These are phyloP conservation scores for Cytospora schulzeri DNA, from an alignment of 2,329 filamentous ascomycete genomes.

Conservation along the genomic window DNA sequence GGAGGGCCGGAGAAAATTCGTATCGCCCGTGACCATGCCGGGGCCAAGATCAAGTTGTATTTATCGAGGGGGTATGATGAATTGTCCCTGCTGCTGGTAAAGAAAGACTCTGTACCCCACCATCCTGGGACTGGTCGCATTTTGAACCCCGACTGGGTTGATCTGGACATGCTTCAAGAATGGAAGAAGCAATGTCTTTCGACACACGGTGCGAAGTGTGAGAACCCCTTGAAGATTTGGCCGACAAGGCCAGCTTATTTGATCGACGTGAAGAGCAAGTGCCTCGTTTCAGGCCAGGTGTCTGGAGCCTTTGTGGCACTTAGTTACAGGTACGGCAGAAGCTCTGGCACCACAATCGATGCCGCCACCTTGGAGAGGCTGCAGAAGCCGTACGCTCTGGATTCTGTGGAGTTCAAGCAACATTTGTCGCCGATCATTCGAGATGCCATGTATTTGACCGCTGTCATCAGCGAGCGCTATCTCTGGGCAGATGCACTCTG, in stretches of 20 bases:
- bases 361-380: background rate
- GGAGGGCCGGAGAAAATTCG: background rate
- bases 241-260: background rate
- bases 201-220: background rate
- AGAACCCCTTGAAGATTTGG: background rate
- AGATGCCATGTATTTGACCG: conserved; percentile 6
- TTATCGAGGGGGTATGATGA: too few species aligned
- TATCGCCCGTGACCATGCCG: background rate
- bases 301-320: conserved; percentile 1
- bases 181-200: conserved; percentile 5
- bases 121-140: background rate
- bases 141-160: background rate
- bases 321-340: conserved; percentile 7
- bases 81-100: conserved; percentile 1
- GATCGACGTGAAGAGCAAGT: background rate
- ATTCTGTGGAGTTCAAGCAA: conserved; percentile 22
- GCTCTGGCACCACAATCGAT: background rate
- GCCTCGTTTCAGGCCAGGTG: background rate
- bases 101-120: background rate
- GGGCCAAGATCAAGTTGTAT: background rate
- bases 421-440: conserved; percentile 31
- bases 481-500: conserved; percentile 40
- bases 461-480: conserved; percentile 32
- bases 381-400: background rate
- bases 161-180: background rate